Evolutionary conservation across 176 grass and related monocot species (phyloP).

Genomic region (Typha latifolia): DNA sequence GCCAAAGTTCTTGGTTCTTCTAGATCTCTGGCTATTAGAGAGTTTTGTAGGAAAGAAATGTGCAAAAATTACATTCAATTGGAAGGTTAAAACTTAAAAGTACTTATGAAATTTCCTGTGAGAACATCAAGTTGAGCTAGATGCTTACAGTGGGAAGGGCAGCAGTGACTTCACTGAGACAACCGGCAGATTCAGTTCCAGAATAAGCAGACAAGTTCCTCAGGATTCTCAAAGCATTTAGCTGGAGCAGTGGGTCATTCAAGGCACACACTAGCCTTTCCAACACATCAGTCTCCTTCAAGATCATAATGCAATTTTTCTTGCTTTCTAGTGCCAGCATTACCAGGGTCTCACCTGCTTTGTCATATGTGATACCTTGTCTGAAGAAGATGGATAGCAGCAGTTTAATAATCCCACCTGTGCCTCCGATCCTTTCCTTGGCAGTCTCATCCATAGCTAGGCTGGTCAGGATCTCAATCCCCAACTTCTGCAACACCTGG

Average conservation of each 20-base stretch:
- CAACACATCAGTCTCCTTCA: slow-evolving; percentile 4
- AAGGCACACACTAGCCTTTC: neutral
- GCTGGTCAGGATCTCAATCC: slow-evolving; percentile 17
- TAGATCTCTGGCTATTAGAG: neutral
- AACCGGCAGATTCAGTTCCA: neutral
- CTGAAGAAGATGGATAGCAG: slow-evolving; percentile 17
- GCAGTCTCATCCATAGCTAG: slow-evolving; percentile 14
- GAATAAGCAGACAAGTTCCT: slow-evolving; percentile 30
- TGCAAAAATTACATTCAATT: neutral
- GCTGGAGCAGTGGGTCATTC: neutral
- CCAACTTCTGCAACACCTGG: slow-evolving; percentile 14
- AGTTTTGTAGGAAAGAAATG: neutral
- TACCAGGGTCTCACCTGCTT: slow-evolving; percentile 15
- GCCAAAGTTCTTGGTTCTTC: neutral
- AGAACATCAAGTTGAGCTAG: neutral
- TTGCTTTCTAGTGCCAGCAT: slow-evolving; percentile 19
- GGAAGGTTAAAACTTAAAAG: neutral
- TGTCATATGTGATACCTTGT: neutral
- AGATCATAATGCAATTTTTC: slow-evolving; percentile 12
- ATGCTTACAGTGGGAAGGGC: slow-evolving; percentile 30
- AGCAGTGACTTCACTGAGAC: neutral
- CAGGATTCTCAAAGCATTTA: slow-evolving; percentile 31
- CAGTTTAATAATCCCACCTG: slow-evolving; percentile 13
- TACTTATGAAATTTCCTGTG: neutral
- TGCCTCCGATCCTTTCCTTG: slow-evolving; percentile 18